Evolutionary conservation across 768 basidiomycete species (phyloP), one percentile per base, ranked within the genome.

Genomic region (Pleurotus sapidus): DNA sequence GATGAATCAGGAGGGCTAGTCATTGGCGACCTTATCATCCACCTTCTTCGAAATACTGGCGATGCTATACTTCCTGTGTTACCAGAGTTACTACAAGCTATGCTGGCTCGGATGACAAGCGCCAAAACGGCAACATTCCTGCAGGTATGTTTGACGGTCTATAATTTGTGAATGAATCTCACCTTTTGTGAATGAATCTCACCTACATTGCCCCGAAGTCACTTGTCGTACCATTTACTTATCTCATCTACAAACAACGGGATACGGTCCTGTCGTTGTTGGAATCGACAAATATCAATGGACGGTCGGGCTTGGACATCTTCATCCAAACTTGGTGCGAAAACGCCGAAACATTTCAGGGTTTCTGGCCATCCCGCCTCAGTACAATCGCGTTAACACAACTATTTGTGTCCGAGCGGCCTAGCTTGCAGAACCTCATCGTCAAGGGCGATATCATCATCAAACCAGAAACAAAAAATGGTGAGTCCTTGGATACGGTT

Each of bases 401-500:
- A 59, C 77, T 98, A 20, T 89, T 89, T 65, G 72, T 73, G 0
- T 82, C 85, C 4, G 79, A 84, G 55, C 79, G 88, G n/a, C 78
- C 85, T 9, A 84, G 82, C 59, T 63, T 98, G 61, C 82, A 84
- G 60, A 78, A 73, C 37, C 72, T 97, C 11, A 69, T 76, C 24
- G 96, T 98, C 46, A 95, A 95, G 69, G 96, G 96, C 6, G 95
- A 98, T 68, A 83, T 97, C 57, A 87, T 98, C 46, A 80, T 98
- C 55, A 88, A 84, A 57, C 84, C 86, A 2, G 86, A 87, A 63
- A 93, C 90, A 25, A 82, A 84, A 62, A 81, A 95, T 70, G 88
- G 93, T 95, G 70, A 77, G 89, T 71, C 1, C 27, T 40, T 39
- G 17, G 49, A 25, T 49, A 43, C 38, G n/a, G 25, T 60, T 55